Percentiles rank a stretch among this genome's conserved stretches.
Evolutionary conservation across 148 eudicot genomes (phyloP).

Genomic region (Cornus kousa): DNA sequence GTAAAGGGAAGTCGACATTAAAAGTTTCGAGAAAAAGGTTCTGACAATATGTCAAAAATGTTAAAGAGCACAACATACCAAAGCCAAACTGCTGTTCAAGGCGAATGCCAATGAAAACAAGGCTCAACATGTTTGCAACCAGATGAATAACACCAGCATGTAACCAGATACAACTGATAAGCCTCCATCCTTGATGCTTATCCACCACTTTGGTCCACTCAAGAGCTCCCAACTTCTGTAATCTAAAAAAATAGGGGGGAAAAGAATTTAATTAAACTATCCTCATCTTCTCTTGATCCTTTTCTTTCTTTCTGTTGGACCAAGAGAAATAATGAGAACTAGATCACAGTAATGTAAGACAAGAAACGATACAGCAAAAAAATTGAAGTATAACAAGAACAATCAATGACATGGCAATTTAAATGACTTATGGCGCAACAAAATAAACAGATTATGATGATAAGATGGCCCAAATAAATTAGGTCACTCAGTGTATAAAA

Average conservation of each 20-base stretch:
- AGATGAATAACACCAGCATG: constrained; percentile 69
- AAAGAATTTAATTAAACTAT: not conserved
- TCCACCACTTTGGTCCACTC: constrained; percentile 40
- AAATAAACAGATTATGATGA: not conserved
- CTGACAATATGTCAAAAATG: not conserved
- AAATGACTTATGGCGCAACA: not conserved
- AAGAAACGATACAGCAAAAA: not conserved
- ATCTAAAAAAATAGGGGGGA: constrained; percentile 19
- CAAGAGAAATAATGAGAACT: not conserved
- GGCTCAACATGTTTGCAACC: constrained; percentile 50
- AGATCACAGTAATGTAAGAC: not conserved
- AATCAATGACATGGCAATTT: not conserved
- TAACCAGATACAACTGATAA: constrained; percentile 60
- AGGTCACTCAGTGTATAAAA: too few relatives aligned
- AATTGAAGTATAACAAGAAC: not conserved
- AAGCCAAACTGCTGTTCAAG: constrained; percentile 74
- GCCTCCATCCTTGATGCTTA: constrained; percentile 71
- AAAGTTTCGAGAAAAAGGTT: not conserved
- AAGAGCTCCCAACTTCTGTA: constrained; percentile 62
- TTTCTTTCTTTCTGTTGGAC: not conserved
- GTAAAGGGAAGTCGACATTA: too few relatives aligned
- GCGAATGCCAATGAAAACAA: constrained; percentile 54
- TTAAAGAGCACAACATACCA: constrained; percentile 28
- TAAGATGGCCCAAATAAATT: not conserved
- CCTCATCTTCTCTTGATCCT: not conserved